Conservation (phyloP, 345 rosid species). For the Linum lewisii region DNA sequence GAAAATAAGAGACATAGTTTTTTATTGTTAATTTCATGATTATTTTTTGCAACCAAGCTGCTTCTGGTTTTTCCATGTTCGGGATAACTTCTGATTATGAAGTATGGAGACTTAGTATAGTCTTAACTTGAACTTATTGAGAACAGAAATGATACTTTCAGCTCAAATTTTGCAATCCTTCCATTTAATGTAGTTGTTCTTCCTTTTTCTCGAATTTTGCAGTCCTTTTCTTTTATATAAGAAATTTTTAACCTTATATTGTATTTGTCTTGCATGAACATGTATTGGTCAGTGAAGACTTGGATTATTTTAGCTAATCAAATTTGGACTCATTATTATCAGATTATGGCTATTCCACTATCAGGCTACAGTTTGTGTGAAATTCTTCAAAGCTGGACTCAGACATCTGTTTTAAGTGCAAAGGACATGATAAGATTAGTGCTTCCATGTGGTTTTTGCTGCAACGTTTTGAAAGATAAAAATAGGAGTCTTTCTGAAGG, state of each 20-base stretch:
- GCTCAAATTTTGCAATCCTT: no score
- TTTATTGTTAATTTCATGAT: no score
- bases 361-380: conserved; percentile 23
- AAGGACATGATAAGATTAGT: conserved; percentile 22
- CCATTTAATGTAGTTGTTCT: no score
- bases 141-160: no score
- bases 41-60: no score
- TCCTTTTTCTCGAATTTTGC: no score
- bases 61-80: no score
- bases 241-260: background rate
- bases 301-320: conserved; percentile 13
- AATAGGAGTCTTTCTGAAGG: conserved; percentile 25
- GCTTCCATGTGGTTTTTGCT: conserved; percentile 29
- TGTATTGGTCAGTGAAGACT: conserved; percentile 4
- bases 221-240: no score
- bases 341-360: conserved; percentile 28
- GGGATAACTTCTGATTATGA: no score
- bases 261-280: background rate
- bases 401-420: conserved; percentile 17
- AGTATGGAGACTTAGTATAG: no score
- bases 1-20: no score
- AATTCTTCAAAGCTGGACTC: conserved; percentile 24
- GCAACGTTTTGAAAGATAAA: conserved; percentile 24
- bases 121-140: no score
- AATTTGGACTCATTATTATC: conserved; percentile 23